phyloP scores from a whole-genome alignment of 495 filamentous ascomycete species.

The Annulohypoxylon stygium region DNA sequence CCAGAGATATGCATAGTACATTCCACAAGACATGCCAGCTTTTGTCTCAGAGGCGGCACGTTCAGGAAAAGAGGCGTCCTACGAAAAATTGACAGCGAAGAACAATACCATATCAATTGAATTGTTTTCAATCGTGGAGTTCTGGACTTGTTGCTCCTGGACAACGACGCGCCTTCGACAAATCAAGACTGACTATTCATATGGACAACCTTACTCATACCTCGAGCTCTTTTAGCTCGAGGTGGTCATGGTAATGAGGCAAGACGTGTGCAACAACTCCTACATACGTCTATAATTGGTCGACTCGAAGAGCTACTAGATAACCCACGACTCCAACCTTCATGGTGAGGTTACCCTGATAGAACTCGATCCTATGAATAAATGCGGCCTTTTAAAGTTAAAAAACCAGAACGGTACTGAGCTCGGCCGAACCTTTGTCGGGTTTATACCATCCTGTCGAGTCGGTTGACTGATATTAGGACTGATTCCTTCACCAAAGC shows the following conservation, averaged over 20 bases:
- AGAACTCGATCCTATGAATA: conserved; percentile 3
- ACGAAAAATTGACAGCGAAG: background rate
- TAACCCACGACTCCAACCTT: background rate
- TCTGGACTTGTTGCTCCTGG: background rate
- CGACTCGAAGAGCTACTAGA: background rate
- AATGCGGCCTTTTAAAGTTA: conserved; percentile 6
- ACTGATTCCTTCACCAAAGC: conserved; percentile 10
- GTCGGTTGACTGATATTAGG: background rate
- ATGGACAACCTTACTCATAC: background rate
- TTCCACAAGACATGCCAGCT: background rate
- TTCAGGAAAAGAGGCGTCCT: background rate
- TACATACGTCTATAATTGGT: background rate
- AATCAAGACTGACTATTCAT: background rate
- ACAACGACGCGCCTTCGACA: background rate
- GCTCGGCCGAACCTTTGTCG: conserved; percentile 37
- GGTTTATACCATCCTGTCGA: conserved; percentile 5
- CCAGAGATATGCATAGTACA: background rate
- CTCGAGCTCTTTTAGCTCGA: no score
- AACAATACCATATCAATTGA: background rate
- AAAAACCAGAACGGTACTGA: background rate
- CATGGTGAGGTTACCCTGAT: background rate
- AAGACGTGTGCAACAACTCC: conserved; percentile 12
- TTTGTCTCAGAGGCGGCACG: background rate
- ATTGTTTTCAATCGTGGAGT: background rate
- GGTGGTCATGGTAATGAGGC: no score